phyloP scores from a whole-genome alignment of 306 rosid species.

The Corylus avellana region DNA sequence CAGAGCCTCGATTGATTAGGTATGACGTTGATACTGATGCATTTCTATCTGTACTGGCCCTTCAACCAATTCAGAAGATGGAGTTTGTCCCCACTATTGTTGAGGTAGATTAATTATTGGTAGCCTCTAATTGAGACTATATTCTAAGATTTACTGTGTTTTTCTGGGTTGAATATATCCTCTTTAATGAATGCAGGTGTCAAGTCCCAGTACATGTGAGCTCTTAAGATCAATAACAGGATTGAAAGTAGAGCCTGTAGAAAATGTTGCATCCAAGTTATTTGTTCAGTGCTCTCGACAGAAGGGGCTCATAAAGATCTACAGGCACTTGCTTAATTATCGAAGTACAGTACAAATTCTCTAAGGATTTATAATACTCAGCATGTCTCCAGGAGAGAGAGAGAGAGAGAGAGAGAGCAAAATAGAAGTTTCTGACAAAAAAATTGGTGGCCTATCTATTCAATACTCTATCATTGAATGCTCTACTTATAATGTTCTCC shows the following conservation, averaged over 20 bases:
- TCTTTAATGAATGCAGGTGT: constrained; percentile 64
- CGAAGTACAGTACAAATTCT: constrained; percentile 53
- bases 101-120: constrained; percentile 58
- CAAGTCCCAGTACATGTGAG: constrained; percentile 82
- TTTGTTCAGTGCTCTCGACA: constrained; percentile 99
- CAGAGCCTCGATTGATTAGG: constrained; percentile 53
- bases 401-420: not conserved
- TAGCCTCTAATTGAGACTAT: constrained; percentile 12
- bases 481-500: not conserved
- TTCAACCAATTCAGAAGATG: constrained; percentile 87
- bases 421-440: not conserved
- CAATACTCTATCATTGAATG: not conserved
- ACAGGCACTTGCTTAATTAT: constrained; percentile 93
- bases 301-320: constrained; percentile 92
- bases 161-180: constrained; percentile 25
- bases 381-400: not conserved
- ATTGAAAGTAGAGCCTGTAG: constrained; percentile 85
- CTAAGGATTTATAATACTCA: not conserved
- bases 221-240: constrained; percentile 84
- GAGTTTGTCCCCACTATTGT: constrained; percentile 83
- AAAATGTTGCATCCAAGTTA: constrained; percentile 89
- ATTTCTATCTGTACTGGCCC: constrained; percentile 91
- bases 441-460: not conserved
- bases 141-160: constrained; percentile 2
- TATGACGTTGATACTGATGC: constrained; percentile 98